phyloP scores from a whole-genome alignment of 495 filamentous ascomycete species.

The Xylaria venustula region DNA sequence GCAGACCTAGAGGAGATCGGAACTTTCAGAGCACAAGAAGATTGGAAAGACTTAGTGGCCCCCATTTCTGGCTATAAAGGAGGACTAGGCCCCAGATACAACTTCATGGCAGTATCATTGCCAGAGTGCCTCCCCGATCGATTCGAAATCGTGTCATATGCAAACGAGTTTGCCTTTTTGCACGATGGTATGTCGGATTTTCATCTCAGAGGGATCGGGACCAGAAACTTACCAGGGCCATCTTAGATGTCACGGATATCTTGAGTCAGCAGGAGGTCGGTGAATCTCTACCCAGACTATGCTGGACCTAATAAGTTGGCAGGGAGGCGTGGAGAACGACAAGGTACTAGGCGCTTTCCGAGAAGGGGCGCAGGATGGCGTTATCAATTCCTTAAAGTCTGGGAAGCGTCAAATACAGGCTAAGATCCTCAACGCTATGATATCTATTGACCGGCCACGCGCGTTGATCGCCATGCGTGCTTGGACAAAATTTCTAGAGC shows the following conservation, averaged over 20 bases:
- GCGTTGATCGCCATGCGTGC: constrained; percentile 15
- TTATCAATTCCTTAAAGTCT: background rate
- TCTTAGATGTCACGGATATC: background rate
- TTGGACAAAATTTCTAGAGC: constrained; percentile 23
- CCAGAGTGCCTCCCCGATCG: constrained; percentile 43
- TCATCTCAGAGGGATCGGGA: too few species aligned
- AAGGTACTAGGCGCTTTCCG: too few species aligned
- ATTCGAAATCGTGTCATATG: constrained; percentile 42
- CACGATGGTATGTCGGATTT: constrained; percentile 34
- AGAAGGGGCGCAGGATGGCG: too few species aligned
- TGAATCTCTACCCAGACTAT: background rate
- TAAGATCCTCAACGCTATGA: background rate
- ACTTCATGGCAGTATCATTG: constrained; percentile 25
- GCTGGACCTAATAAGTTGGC: too few species aligned
- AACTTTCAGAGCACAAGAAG: constrained; percentile 24
- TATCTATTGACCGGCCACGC: background rate
- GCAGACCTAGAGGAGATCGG: constrained; percentile 20
- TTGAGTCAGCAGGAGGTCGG: background rate
- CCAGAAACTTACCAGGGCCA: background rate
- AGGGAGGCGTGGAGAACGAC: too few species aligned
- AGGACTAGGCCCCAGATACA: constrained; percentile 18
- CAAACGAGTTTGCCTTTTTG: constrained; percentile 43
- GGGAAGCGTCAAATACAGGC: background rate
- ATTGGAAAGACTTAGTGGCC: constrained; percentile 27
- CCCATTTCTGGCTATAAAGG: constrained; percentile 23